A percentile compares a stretch with the other conserved stretches of the same genome.
These are phyloP conservation scores for Pseudocercospora fijiensis DNA, from an alignment of 2,329 filamentous ascomycete species.

Conservation along the genomic window DNA sequence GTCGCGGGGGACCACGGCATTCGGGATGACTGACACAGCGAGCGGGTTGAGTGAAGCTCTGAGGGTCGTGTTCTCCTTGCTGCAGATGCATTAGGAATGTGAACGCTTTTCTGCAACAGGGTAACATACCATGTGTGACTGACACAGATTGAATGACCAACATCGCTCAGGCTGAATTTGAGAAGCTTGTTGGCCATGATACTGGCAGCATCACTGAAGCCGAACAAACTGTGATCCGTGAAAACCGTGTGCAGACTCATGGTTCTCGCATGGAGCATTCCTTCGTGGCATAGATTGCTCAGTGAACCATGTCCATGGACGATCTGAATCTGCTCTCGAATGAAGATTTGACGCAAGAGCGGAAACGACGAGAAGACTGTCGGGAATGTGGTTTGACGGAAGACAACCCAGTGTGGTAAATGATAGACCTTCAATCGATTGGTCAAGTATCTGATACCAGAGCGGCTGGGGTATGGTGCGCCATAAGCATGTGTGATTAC, in stretches of 20 bases:
- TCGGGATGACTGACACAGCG: conserved; percentile 97
- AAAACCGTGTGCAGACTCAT: conserved; percentile 97
- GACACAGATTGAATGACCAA: conserved; percentile 97
- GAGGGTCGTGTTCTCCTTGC: conserved; percentile 96
- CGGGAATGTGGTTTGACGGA: conserved; percentile 87
- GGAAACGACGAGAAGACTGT: conserved; percentile 99
- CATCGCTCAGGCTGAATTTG: conserved; percentile 93
- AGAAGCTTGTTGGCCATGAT: conserved; percentile 96
- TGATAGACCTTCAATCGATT: conserved; percentile 99
- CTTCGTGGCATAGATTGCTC: conserved; percentile 90
- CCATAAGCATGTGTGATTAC: conserved; percentile 96
- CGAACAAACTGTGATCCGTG: conserved; percentile 95
- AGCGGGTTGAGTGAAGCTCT: conserved; percentile 90
- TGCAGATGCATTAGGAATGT: conserved; percentile 43
- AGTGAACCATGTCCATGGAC: conserved; percentile 96
- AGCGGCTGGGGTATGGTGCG: conserved; percentile 53
- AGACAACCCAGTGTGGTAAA: conserved; percentile 93
- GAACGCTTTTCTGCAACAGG: background rate
- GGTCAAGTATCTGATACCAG: conserved; percentile 89
- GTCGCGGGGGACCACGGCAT: conserved; percentile 94
- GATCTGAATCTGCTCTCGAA: conserved; percentile 92
- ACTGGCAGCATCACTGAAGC: conserved; percentile 92
- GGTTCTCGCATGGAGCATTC: conserved; percentile 87
- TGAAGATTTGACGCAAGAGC: conserved; percentile 92
- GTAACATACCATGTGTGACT: conserved; percentile 85